Conservation (phyloP, 495 filamentous ascomycete species). For the Baudoinia panamericana region DNA sequence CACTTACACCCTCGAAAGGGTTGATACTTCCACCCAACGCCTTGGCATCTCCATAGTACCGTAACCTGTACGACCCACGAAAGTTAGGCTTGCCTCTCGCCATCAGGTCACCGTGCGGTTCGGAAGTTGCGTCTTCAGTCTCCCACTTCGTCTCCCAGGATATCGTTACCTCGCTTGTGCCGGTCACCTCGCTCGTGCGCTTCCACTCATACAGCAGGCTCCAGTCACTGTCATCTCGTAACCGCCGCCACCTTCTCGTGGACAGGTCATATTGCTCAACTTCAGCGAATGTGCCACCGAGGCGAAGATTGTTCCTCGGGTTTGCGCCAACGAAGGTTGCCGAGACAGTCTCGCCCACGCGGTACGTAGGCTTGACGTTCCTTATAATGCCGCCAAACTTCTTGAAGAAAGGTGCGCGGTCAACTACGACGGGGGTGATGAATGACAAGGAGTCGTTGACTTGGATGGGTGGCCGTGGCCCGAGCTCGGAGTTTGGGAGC, state of each 20-base stretch:
- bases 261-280: conserved; percentile 52
- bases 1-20: conserved; percentile 64
- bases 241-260: conserved; percentile 42
- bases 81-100: neutral
- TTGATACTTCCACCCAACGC: conserved; percentile 49
- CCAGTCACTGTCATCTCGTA: conserved; percentile 71
- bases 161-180: conserved; percentile 65
- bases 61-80: conserved; percentile 60
- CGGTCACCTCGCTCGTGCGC: conserved; percentile 55
- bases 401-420: conserved; percentile 57
- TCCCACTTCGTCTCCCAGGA: conserved; percentile 51
- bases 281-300: conserved; percentile 65
- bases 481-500: conserved; percentile 30
- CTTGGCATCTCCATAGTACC: conserved; percentile 81
- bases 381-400: conserved; percentile 59
- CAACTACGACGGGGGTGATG: conserved; percentile 65
- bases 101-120: conserved; percentile 10
- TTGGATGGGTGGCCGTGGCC: conserved; percentile 69
- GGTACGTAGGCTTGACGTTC: conserved; percentile 44
- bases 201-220: conserved; percentile 68
- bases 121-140: conserved; percentile 22
- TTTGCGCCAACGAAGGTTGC: conserved; percentile 78
- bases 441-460: conserved; percentile 67
- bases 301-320: conserved; percentile 71
- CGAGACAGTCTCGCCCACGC: conserved; percentile 42